Base-by-base conservation (phyloP, 352 stramenopile species). In the Phytophthora cactorum region DNA sequence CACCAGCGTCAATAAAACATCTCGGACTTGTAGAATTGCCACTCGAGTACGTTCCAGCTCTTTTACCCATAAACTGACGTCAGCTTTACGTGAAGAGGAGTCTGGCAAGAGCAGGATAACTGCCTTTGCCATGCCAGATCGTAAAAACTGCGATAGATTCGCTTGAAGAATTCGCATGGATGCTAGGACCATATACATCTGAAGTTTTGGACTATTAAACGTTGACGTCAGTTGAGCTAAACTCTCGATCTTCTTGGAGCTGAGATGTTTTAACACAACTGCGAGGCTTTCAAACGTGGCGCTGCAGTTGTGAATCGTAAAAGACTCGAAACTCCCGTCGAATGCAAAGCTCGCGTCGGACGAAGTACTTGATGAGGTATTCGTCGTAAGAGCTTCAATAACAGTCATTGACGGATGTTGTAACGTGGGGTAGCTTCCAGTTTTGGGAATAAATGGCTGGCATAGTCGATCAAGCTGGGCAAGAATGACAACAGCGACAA, bases 401-500 rank as follows among this genome's bases (percentile, higher is more conserved):
- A 62, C 31, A 51, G 52, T 46, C 1, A 68, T 43, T 17, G 60
- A 56, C 15, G 78, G 66, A 38, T 84, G 52, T n/a, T 79, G 73
- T 4, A 84, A 43, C 6, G 29, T 52, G 2, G 74, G 63, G 34
- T 75, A 79, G 9, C 41, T 64, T 9, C 65, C 72, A 41, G 57
- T 46, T 38, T 88, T 88, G 0, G 79, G 67, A 1, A 87, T 29
- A 56, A 84, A 87, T 2, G 78, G 66, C 22, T 81, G 69, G 25
- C 66, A 84, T 7, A 97, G 66, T 11, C 88, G 75, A 52, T 97
- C 90, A 17, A 97, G 71, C 31, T 97, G 84, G 1, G 89, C 91
- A 10, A 97, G 38, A 14, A 97, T 74, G 14, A 89, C 74, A 28
- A 88, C 66, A 15, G 67, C 82, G 15, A 78, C 52, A 28, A 88